phyloP scores from a whole-genome alignment of 768 basidiomycete genomes.

The Rhodotorula taiwanensis region DNA sequence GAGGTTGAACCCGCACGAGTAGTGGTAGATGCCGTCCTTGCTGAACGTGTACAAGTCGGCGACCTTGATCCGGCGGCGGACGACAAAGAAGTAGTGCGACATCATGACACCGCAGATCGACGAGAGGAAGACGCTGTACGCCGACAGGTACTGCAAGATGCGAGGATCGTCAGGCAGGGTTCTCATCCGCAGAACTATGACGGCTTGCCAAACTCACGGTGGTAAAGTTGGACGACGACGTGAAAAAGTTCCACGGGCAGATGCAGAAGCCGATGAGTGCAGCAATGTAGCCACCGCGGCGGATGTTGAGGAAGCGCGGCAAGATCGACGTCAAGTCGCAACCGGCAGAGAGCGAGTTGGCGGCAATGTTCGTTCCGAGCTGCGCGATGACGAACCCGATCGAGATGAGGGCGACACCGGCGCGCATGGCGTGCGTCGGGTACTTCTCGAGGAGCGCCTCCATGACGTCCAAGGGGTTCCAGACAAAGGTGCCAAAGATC shows the following conservation, averaged over 20 bases:
- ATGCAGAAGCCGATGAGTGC: constrained; percentile 68
- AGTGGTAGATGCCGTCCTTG: constrained; percentile 53
- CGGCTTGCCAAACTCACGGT: background rate
- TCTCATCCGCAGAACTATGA: background rate
- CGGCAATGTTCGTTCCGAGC: constrained; percentile 66
- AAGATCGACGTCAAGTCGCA: constrained; percentile 59
- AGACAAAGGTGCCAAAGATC: constrained; percentile 69
- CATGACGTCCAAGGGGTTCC: constrained; percentile 59
- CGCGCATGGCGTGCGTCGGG: constrained; percentile 15
- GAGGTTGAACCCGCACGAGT: constrained; percentile 66
- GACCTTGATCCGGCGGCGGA: constrained; percentile 64
- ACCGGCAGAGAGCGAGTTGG: constrained; percentile 70
- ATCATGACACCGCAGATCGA: constrained; percentile 58
- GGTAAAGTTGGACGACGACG: constrained; percentile 2
- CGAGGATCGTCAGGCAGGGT: background rate
- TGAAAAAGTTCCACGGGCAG: constrained; percentile 54
- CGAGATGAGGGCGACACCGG: constrained; percentile 66
- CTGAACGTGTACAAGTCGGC: constrained; percentile 59
- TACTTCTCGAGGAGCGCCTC: constrained; percentile 19
- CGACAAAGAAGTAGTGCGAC: constrained; percentile 69
- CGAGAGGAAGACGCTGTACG: constrained; percentile 72
- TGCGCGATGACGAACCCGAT: constrained; percentile 66
- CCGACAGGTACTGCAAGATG: constrained; percentile 55
- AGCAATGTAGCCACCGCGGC: constrained; percentile 75
- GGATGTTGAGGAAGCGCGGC: constrained; percentile 74